phyloP scores from a whole-genome alignment of 257 asterid genomes.

The Jacaranda copaia region DNA sequence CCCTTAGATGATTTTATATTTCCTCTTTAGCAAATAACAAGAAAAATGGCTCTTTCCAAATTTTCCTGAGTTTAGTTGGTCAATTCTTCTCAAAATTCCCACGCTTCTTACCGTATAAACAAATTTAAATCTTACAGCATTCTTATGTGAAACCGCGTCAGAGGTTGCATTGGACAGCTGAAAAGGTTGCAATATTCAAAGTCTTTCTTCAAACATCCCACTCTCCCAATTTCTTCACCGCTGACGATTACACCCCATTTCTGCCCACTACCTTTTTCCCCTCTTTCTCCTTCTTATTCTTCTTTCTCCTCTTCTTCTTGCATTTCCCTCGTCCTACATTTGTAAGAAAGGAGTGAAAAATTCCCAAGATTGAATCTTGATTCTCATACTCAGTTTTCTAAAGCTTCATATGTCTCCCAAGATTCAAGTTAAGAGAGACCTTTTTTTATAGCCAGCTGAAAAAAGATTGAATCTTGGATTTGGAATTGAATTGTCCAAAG shows the following conservation, averaged over 20 bases:
- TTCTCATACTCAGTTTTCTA: background rate
- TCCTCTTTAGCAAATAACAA: constrained; percentile 4
- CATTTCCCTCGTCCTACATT: constrained; percentile 3
- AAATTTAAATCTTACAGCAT: constrained; percentile 37
- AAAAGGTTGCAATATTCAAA: constrained; percentile 43
- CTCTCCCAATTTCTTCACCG: constrained; percentile 33
- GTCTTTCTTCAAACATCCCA: constrained; percentile 38
- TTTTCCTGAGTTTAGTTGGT: constrained; percentile 25
- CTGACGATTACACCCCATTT: constrained; percentile 9
- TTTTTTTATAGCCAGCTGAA: background rate
- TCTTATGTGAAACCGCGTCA: constrained; percentile 54
- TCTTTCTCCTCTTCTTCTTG: background rate
- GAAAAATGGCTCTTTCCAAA: constrained; percentile 6
- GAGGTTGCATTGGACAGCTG: constrained; percentile 47
- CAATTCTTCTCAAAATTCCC: constrained; percentile 37
- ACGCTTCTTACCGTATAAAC: constrained; percentile 14
- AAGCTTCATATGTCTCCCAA: background rate
- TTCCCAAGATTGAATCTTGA: constrained; percentile 27
- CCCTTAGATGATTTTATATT: background rate
- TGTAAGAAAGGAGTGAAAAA: background rate
- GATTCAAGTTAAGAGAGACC: background rate
- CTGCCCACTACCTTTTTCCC: background rate
- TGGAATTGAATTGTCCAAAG: background rate
- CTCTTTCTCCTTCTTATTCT: constrained; percentile 1
- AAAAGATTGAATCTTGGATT: constrained; percentile 10